Evolutionary conservation across 768 basidiomycete genomes (phyloP).

Genomic region (Russula sp.): DNA sequence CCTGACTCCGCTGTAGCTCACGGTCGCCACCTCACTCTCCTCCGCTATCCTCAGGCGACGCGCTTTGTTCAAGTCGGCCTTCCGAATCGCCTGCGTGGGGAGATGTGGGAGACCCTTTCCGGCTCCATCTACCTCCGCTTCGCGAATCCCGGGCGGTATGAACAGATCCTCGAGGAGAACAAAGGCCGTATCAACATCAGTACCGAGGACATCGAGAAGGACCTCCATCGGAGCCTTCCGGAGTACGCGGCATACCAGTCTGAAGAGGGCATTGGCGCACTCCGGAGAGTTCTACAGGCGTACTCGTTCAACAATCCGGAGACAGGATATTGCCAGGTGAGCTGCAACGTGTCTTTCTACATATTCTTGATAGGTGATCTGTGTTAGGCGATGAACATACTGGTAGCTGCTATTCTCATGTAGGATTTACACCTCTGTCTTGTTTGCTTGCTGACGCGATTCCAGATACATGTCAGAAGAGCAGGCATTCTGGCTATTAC

Average conservation of each 20-base stretch:
- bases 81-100: constrained; percentile 89
- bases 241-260: constrained; percentile 96
- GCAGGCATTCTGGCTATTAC: constrained; percentile 95
- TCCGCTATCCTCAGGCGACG: constrained; percentile 95
- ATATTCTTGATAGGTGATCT: constrained; percentile 2
- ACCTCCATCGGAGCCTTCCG: constrained; percentile 90
- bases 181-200: constrained; percentile 75
- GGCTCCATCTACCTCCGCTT: constrained; percentile 91
- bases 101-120: constrained; percentile 97
- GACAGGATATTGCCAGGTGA: constrained; percentile 88
- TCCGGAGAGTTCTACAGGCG: constrained; percentile 88
- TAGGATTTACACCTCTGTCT: constrained; percentile 32
- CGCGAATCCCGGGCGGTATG: constrained; percentile 78
- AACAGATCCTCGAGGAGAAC: constrained; percentile 66
- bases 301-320: constrained; percentile 96
- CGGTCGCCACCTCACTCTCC: constrained; percentile 89
- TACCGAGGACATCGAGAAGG: constrained; percentile 99
- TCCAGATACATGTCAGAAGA: constrained; percentile 98
- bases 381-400: constrained; percentile 89
- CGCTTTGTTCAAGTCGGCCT: constrained; percentile 97
- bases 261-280: constrained; percentile 75
- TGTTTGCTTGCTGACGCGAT: constrained; percentile 5
- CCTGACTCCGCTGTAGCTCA: constrained; percentile 50
- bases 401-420: constrained; percentile 94
- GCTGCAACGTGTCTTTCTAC: constrained; percentile 19